These are phyloP conservation scores for Scedosporium aurantiacum DNA, from an alignment of 2,329 filamentous ascomycete genomes.

Conservation along the genomic window DNA sequence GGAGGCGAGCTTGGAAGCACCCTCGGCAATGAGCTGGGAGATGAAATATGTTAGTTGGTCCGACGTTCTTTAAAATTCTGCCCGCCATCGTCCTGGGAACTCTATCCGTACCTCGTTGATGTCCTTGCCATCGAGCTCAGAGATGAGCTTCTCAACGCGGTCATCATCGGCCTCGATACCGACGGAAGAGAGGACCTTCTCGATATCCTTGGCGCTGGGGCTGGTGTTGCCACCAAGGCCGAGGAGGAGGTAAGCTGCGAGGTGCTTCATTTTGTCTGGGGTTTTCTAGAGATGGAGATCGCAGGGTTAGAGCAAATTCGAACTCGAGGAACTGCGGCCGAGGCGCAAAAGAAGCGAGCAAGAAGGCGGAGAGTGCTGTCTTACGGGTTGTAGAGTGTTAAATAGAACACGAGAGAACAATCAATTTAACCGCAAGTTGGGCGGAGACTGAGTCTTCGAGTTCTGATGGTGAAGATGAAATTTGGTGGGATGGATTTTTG, in stretches of 20 bases:
- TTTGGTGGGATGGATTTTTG: conserved; percentile 1
- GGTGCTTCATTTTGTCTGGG: conserved; percentile 86
- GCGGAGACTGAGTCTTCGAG: conserved; percentile 99
- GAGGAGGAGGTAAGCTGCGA: conserved; percentile 98
- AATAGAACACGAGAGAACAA: conserved; percentile 84
- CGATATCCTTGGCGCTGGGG: conserved; percentile 79
- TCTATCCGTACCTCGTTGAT: conserved; percentile 68
- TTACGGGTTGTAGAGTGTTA: conserved; percentile 1
- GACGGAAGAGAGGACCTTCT: conserved; percentile 79
- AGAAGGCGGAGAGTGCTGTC: neutral
- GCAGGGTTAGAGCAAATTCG: neutral
- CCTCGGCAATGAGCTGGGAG: conserved; percentile 74
- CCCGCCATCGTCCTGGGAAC: neutral
- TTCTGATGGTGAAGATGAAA: conserved; percentile 39
- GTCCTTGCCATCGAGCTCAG: conserved; percentile 85
- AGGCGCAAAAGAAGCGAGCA: neutral
- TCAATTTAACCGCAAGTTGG: conserved; percentile 97
- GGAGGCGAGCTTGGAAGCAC: conserved; percentile 88
- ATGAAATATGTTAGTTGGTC: neutral
- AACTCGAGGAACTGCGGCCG: neutral
- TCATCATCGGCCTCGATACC: conserved; percentile 88
- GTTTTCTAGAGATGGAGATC: neutral
- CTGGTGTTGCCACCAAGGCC: conserved; percentile 83
- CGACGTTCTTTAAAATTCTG: neutral
- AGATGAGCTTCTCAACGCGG: conserved; percentile 75